Evolutionary conservation across 129 eudicot species (phyloP).

Genomic region (Pulicaria dysenterica): DNA sequence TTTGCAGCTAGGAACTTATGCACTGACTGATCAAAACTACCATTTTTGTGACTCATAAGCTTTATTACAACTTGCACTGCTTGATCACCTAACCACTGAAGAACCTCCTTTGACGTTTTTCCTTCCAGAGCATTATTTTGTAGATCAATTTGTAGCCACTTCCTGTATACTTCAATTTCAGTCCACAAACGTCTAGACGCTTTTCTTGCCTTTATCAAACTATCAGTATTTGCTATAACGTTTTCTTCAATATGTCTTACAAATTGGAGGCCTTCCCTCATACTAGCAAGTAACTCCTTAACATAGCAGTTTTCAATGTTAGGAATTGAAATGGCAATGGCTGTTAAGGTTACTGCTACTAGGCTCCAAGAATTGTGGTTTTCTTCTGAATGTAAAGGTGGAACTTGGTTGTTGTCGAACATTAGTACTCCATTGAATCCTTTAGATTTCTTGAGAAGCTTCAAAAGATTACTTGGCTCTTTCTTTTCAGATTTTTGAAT

Average conservation of each 20-base stretch:
- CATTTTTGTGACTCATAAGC: no score
- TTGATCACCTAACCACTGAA: background rate
- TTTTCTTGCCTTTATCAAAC: background rate
- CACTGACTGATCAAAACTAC: no score
- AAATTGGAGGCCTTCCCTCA: background rate
- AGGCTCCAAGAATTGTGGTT: slow-evolving; percentile 12
- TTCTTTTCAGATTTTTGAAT: background rate
- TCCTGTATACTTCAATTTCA: no score
- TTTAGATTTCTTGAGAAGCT: background rate
- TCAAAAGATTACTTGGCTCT: slow-evolving; percentile 14
- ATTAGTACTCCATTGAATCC: background rate
- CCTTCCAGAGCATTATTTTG: background rate
- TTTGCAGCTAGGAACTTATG: no score
- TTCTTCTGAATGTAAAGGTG: background rate
- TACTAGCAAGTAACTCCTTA: background rate
- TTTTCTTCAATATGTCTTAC: slow-evolving; percentile 6
- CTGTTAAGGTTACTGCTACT: slow-evolving; percentile 6
- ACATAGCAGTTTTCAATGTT: background rate
- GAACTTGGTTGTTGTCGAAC: slow-evolving; percentile 2
- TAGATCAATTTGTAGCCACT: no score
- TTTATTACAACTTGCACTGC: no score
- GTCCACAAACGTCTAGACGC: no score
- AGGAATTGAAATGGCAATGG: slow-evolving; percentile 6
- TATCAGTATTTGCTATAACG: background rate
- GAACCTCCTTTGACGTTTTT: slow-evolving; percentile 6